Evolutionary conservation across 352 stramenopile genomes (phyloP), one percentile per base, ranked within the genome.

Genomic region (Hyaloperonospora arabidopsidis): DNA sequence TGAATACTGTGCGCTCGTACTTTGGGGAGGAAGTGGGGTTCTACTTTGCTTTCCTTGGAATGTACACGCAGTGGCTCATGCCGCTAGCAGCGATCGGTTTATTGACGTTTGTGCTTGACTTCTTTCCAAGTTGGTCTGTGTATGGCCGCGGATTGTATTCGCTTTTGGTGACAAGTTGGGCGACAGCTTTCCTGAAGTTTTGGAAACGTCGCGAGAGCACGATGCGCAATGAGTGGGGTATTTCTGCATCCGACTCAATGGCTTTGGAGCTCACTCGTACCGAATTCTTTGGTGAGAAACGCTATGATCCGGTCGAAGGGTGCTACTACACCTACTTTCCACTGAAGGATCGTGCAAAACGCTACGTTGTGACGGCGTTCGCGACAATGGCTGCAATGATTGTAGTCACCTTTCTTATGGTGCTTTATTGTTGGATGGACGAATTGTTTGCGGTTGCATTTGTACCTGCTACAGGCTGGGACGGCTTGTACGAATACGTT

Each of bases 1-100:
- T 93, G 0, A 71, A 86, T 19, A 47, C 39, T 34, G 63, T 93
- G 23, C 75, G 72, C 28, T 77, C 80, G 41, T 93, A 93, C 47
- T 93, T 89, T 65, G 83, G 83, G 29, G 75, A 91, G 35, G 83
- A 93, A 57, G 81, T 99, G 47, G 93, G 93, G 0, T 98, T 98
- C 55, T 99, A 98, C 74, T 98, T 98, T 73, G 89, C 93, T 8
- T 99, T 97, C 67, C 66, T 98, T 5, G 90, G 96, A 34, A 95
- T 96, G 75, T 97, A 97, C 67, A 96, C 93, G 18, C 81, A 86
- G 48, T 97, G 95, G 79, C 75, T 99, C 7, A 63, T 98, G 5
- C 84, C 87, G 12, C 84, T 97, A 12, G 87, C 89, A 23, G 59
- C 88, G 8, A 57, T 97, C 25, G 95, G 95, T 2, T 46, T 90